Base-by-base conservation (phyloP, 2,329 filamentous ascomycete genomes). In the Claviceps fusiformis region DNA sequence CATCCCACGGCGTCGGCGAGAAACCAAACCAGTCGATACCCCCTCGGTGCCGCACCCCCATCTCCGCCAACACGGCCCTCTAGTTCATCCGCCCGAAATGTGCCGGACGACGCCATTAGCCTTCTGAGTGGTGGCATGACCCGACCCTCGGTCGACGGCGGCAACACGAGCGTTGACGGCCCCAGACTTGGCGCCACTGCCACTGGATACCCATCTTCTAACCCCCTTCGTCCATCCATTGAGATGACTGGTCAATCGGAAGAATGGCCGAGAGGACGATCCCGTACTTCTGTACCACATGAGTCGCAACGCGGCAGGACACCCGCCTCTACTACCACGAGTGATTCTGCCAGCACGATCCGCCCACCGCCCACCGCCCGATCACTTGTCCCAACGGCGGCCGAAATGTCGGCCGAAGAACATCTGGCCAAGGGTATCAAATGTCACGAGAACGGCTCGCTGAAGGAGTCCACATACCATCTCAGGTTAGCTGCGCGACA, bases 381-480 rank as follows among this genome's bases (percentile, higher is more conserved):
- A 15, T 76, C 69, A 24, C 68, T 73, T 60, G 73, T 78, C 13
- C 79, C 80, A 7, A 78, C 79, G 5, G 75, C 81, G 46, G 79
- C 82, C 2, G 87, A 90, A 37, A 82, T 89, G 65, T 86, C 87
- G 3, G 78, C 89, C 0, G 91, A 97, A 61, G 87, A 97, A 57
- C 92, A 98, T 67, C 81, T 97, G 49, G 79, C 86, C 33, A 93
- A 92, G 71, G 93, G 89, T 9, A 93, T 98, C 56, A 84, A 89
- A 58, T 85, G 89, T 57, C 93, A 98, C 65, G 89, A 95, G 67
- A 83, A 85, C 50, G 92, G 92, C 19, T 85, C 87, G 11, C 74
- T 95, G 35, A 90, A 91, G 59, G 91, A 97, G 69, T 97, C 92
- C 0, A 97, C 93, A 0, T 98, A 97, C 66, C 93, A 98, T 67